These are phyloP conservation scores for Boletus subcaerulescens DNA, from an alignment of 768 basidiomycete species.

Conservation along the genomic window DNA sequence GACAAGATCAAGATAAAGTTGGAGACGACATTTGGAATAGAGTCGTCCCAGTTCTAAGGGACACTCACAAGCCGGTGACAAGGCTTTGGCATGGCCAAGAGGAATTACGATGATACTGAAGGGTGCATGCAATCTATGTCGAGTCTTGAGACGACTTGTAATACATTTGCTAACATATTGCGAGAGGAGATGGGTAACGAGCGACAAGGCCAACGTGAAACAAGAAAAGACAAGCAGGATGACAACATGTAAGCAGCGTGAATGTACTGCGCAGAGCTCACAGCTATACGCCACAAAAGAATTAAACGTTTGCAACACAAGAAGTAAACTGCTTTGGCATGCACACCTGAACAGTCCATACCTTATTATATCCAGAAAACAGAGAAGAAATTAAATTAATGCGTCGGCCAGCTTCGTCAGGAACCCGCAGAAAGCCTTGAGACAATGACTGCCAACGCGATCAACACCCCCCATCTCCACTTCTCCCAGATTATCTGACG, in stretches of 20 bases:
- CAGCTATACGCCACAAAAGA: constrained; percentile 7
- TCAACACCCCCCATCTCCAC: constrained; percentile 80
- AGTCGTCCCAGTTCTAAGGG: constrained; percentile 41
- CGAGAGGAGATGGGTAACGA: constrained; percentile 19
- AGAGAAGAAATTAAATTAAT: neutral
- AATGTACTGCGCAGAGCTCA: constrained; percentile 6
- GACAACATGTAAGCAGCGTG: constrained; percentile 8
- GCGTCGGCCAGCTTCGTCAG: constrained; percentile 12
- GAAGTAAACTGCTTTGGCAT: constrained; percentile 16
- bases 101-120: neutral
- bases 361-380: constrained; percentile 15
- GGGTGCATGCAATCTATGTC: constrained; percentile 2
- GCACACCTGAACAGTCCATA: constrained; percentile 20
- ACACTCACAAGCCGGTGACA: constrained; percentile 41
- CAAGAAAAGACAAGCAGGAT: constrained; percentile 11
- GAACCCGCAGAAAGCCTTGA: constrained; percentile 65
- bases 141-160: constrained; percentile 12
- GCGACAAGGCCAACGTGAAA: constrained; percentile 2
- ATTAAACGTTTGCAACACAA: constrained; percentile 9
- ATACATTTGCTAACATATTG: constrained; percentile 28
- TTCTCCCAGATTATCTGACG: constrained; percentile 74
- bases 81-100: constrained; percentile 45
- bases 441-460: constrained; percentile 73
- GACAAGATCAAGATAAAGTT: constrained; percentile 47
- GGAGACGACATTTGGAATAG: constrained; percentile 52